These are phyloP conservation scores for Metschnikowia koreensis DNA, from an alignment of 805 yeast species.

Conservation along the genomic window DNA sequence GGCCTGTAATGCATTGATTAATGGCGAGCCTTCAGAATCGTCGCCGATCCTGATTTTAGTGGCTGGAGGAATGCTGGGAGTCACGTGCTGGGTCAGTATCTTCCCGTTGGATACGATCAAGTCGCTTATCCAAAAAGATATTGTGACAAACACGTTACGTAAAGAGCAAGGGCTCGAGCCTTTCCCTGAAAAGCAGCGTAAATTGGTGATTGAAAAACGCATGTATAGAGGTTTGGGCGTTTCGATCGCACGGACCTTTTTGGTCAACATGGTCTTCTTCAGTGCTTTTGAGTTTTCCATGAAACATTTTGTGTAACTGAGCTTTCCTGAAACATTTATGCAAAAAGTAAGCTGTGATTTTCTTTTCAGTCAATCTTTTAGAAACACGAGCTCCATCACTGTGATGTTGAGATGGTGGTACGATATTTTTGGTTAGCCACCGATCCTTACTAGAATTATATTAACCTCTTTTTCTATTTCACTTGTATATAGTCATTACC, in stretches of 20 bases:
- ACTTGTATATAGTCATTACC: too few species aligned
- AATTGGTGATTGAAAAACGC: constrained; percentile 38
- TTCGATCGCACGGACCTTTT: constrained; percentile 65
- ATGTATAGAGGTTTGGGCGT: constrained; percentile 80
- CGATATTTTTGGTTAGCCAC: too few species aligned
- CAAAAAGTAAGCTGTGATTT: background rate
- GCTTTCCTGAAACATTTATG: too few species aligned
- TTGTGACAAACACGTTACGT: constrained; percentile 64
- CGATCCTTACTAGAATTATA: too few species aligned
- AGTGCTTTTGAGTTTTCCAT: constrained; percentile 67
- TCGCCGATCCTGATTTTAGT: constrained; percentile 36
- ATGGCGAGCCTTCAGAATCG: constrained; percentile 16
- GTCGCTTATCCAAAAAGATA: constrained; percentile 70
- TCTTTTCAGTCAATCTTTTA: too few species aligned
- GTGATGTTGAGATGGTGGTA: too few species aligned
- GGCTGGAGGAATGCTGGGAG: constrained; percentile 81
- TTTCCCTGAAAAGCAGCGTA: constrained; percentile 29
- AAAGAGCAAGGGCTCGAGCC: constrained; percentile 46
- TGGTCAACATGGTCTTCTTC: constrained; percentile 75
- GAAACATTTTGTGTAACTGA: constrained; percentile 46
- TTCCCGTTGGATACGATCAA: constrained; percentile 79
- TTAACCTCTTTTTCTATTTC: too few species aligned
- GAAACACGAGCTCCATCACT: too few species aligned
- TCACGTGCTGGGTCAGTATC: constrained; percentile 68
- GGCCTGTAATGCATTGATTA: constrained; percentile 34